Evolutionary conservation across 2,329 filamentous ascomycete genomes (phyloP).

Genomic region (Ustulina deusta): DNA sequence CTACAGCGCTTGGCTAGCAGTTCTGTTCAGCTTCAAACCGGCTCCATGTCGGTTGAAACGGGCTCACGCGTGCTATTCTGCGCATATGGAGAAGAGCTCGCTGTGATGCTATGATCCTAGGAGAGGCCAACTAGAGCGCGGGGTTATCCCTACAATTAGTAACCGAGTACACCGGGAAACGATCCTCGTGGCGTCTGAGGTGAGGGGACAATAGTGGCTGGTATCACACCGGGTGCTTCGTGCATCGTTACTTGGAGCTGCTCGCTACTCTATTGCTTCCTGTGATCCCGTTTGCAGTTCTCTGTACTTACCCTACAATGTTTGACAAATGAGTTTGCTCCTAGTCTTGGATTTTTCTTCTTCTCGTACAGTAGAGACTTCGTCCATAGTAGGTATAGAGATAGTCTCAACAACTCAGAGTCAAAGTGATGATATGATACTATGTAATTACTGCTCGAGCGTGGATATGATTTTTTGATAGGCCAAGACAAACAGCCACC

Average conservation of each 20-base stretch:
- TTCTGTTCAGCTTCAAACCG: background rate
- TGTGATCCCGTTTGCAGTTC: background rate
- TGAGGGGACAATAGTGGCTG: conserved; percentile 2
- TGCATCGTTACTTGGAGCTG: background rate
- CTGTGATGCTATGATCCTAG: background rate
- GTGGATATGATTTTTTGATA: conserved; percentile 21
- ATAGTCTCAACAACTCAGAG: background rate
- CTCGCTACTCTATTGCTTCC: background rate
- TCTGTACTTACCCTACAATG: background rate
- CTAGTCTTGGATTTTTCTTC: background rate
- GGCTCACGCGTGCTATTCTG: conserved; percentile 17
- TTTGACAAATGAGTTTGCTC: background rate
- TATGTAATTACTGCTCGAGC: background rate
- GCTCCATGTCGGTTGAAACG: conserved; percentile 15
- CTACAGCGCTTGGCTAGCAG: background rate
- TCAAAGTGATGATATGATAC: background rate
- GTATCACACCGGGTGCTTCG: background rate
- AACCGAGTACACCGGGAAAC: background rate
- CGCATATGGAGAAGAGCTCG: background rate
- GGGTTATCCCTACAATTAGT: conserved; percentile 21
- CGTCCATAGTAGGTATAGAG: background rate
- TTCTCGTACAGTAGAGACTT: background rate
- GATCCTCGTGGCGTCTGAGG: background rate
- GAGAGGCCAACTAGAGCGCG: conserved; percentile 18
- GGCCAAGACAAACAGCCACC: conserved; percentile 15